phyloP scores from a whole-genome alignment of 139 green algal genomes.

The Chara braunii region DNA sequence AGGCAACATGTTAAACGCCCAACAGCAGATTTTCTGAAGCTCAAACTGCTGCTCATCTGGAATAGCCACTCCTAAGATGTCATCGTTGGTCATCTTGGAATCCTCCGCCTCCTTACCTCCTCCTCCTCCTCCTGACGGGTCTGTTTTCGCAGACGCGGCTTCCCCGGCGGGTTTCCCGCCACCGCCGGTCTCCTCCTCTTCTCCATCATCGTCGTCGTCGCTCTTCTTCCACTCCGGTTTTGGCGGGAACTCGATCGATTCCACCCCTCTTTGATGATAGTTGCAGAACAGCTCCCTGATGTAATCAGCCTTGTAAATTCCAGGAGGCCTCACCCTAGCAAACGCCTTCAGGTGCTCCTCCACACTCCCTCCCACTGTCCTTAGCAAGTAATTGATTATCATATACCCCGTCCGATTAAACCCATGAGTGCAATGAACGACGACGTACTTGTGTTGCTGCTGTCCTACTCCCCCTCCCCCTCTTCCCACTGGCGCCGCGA shows the following conservation, averaged over 20 bases:
- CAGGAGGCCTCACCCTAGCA: slow-evolving; percentile 59
- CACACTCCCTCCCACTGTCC: slow-evolving; percentile 22
- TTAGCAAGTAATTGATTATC: slow-evolving; percentile 54
- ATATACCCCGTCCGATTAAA: slow-evolving; percentile 90
- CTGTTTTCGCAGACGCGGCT: too few species aligned
- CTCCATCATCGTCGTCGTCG: too few species aligned
- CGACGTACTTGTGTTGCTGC: too few species aligned
- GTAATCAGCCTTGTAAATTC: slow-evolving; percentile 98
- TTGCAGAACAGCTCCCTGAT: slow-evolving; percentile 77
- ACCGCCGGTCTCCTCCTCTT: too few species aligned
- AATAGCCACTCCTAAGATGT: slow-evolving; percentile 75
- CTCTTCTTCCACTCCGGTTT: slow-evolving; percentile 23
- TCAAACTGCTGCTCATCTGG: slow-evolving; percentile 50
- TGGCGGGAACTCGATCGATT: not conserved
- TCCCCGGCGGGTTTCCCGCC: too few species aligned
- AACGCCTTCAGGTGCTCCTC: slow-evolving; percentile 51
- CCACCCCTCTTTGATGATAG: slow-evolving; percentile 58
- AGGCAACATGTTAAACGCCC: slow-evolving; percentile 3
- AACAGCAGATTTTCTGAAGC: slow-evolving; percentile 26
- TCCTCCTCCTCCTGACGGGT: too few species aligned
- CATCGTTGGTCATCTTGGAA: slow-evolving; percentile 63
- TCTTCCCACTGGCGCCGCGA: not conserved
- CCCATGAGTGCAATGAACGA: slow-evolving; percentile 97
- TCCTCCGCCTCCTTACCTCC: not conserved
- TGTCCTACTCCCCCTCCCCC: too few species aligned